Conservation (phyloP, 345 rosid species). For the Erucastrum elatum region DNA sequence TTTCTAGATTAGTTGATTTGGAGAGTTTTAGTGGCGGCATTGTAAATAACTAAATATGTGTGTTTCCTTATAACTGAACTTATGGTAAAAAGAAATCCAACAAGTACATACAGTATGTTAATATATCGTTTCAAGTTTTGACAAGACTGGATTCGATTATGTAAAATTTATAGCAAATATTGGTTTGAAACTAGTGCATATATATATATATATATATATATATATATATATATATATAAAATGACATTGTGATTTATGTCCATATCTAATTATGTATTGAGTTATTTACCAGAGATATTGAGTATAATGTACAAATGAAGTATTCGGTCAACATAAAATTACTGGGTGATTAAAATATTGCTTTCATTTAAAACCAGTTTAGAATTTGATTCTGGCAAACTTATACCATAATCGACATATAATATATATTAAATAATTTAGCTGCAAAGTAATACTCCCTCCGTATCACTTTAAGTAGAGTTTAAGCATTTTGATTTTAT, state of each 20-base stretch:
- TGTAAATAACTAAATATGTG: background rate
- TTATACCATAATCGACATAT: background rate
- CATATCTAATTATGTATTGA: background rate
- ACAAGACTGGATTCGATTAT: background rate
- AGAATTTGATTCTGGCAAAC: constrained; percentile 6
- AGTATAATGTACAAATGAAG: background rate
- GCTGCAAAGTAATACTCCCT: background rate
- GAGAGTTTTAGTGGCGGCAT: constrained; percentile 18
- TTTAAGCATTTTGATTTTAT: no score
- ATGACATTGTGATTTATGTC: no score
- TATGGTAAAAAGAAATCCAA: background rate
- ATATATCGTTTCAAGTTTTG: background rate
- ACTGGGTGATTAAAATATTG: background rate
- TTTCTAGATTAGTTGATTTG: constrained; percentile 13
- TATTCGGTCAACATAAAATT: constrained; percentile 20
- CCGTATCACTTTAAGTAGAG: no score
- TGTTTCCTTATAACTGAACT: background rate
- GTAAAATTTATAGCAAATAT: no score
- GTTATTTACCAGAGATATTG: background rate
- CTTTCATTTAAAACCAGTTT: background rate
- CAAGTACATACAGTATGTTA: background rate
- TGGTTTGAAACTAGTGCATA: no score
- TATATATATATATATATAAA: no score
- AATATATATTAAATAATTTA: background rate
- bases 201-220: no score